Evolutionary conservation across 2,329 filamentous ascomycete species (phyloP), one percentile per base, ranked within the genome.

Genomic region (Furcasterigmium furcatum): DNA sequence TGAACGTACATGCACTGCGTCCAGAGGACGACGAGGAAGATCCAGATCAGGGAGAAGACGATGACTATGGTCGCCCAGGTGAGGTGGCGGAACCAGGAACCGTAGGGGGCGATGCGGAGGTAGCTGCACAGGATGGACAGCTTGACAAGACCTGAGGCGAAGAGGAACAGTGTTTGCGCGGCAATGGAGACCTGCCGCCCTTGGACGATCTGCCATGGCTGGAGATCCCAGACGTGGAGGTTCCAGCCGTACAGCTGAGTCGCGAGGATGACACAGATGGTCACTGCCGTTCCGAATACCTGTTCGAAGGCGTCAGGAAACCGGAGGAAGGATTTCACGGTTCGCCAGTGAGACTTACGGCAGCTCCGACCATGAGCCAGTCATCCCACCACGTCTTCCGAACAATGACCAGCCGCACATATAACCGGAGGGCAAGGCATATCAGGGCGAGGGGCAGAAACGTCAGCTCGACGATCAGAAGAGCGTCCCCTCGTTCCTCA

Each of bases 91-190:
- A 71, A 67, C 58, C 52, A 56, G 3, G 61, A 62, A 4, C 55
- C 50, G 9, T 48, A 42, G 0, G 61, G 59, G 2, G 66, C 67
- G n/a, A 72, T 63, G 10, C 68, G 58, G 3, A 70, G 55, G 46
- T 72, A 72, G 24, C 63, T 66, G 4, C 61, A 46, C 3, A 72
- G 57, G 24, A 72, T 71, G 2, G 68, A 71, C 3, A 64, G 44
- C 46, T 72, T 72, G 16, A 65, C 60, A 2, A 69, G 48, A 1
- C 57, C 58, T 0, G 67, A 69, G 6, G 66, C 60, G 19, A 67
- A 62, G 8, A 70, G 39, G 47, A 71, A 72, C 7, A 70, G 52
- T 14, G 61, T 63, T 53, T 71, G 67, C 2, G 56, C 64, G 6
- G 66, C 65, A 12, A 71, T 57, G 12, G 68, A 71, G 13, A 50